phyloP scores from a whole-genome alignment of 106 monocot genomes.

The Apostasia ramifera region DNA sequence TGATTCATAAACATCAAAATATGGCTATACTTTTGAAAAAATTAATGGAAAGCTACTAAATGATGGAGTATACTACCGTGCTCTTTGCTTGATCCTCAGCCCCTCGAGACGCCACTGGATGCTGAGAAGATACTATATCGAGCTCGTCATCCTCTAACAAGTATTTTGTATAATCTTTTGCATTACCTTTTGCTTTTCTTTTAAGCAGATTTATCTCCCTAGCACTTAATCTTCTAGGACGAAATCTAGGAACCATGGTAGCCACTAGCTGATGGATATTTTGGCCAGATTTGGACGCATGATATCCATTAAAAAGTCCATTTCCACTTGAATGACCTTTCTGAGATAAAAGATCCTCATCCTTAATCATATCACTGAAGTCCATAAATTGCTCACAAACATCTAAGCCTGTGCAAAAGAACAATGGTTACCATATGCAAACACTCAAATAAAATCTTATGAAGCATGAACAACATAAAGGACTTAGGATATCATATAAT shows the following conservation, averaged over 20 bases:
- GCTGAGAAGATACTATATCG: conserved; percentile 26
- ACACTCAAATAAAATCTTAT: not conserved
- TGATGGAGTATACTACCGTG: too few species aligned
- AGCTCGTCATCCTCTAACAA: conserved; percentile 73
- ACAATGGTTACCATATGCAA: not conserved
- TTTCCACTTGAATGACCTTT: conserved; percentile 37
- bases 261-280: conserved; percentile 88
- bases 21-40: too few species aligned
- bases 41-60: too few species aligned
- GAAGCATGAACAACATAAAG: not conserved
- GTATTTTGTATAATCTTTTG: conserved; percentile 75
- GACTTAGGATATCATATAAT: not conserved
- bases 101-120: conserved; percentile 18
- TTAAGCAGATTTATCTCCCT: conserved; percentile 88
- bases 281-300: conserved; percentile 46
- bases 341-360: conserved; percentile 89
- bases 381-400: conserved; percentile 99
- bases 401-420: conserved; percentile 67
- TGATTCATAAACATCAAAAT: too few species aligned
- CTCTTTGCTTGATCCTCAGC: not conserved
- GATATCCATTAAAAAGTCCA: conserved; percentile 35
- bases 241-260: conserved; percentile 72
- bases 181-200: conserved; percentile 85
- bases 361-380: conserved; percentile 83
- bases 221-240: conserved; percentile 75